Conservation (phyloP, 2,329 filamentous ascomycete species). For the Leptographium lundbergii region DNA sequence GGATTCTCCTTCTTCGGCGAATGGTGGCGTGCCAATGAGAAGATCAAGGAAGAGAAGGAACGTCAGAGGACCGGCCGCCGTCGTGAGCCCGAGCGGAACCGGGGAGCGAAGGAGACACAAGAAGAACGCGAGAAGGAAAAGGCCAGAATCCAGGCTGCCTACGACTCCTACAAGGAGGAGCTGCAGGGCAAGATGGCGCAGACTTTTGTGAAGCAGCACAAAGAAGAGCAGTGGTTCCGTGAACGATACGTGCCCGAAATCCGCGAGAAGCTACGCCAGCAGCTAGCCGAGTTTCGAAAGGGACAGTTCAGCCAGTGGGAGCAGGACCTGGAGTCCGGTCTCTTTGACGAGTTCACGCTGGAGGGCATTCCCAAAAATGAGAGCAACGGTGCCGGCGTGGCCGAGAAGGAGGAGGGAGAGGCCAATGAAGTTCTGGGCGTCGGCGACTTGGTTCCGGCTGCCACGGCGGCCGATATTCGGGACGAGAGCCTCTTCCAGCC, state of each 20-base stretch:
- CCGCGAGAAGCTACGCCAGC: constrained; percentile 58
- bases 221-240: constrained; percentile 94
- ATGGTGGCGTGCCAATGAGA: constrained; percentile 75
- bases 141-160: constrained; percentile 59
- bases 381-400: constrained; percentile 72
- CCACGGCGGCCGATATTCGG: constrained; percentile 72
- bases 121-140: constrained; percentile 73
- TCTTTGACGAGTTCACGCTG: constrained; percentile 88
- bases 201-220: constrained; percentile 81
- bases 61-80: constrained; percentile 56
- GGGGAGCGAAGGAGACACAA: constrained; percentile 50
- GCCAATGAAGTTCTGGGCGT: constrained; percentile 89
- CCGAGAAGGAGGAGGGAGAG: constrained; percentile 94
- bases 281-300: constrained; percentile 69
- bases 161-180: constrained; percentile 56
- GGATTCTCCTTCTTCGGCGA: constrained; percentile 79
- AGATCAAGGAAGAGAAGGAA: constrained; percentile 72
- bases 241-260: constrained; percentile 85
- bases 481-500: constrained; percentile 84
- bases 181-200: constrained; percentile 70
- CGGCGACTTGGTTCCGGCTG: constrained; percentile 74
- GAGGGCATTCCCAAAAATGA: constrained; percentile 92
- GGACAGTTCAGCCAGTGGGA: constrained; percentile 79
- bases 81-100: constrained; percentile 48
- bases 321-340: constrained; percentile 68